Base-by-base conservation (phyloP, 1,284 basidiomycete species). In the Mycosarcoma mackinlayi region DNA sequence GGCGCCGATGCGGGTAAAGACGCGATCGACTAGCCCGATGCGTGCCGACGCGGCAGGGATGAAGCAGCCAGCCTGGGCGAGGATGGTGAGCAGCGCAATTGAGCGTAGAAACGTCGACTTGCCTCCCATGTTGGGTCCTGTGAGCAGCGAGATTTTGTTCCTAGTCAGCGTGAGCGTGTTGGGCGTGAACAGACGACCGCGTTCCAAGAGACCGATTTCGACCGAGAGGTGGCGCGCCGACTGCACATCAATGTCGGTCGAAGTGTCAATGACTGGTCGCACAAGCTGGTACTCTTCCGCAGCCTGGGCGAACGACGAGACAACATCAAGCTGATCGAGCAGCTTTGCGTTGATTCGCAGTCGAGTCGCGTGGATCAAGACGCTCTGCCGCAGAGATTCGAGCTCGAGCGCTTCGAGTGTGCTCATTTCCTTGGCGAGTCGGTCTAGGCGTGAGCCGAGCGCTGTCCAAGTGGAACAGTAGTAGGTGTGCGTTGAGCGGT, bases 1-100 rank as follows among this genome's bases (percentile, higher is more conserved):
- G 0, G 96, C 95, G 0, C 95, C 96, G n/a, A 98, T 88, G 47
- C 95, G 88, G 19, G 92, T 93, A 82, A 98, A 98, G 9, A 98
- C 85, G 65, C 88, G 89, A 84, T 98, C 95, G 8, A 97, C 90
- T 13, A 98, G 85, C 1, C 95, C 94, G 38, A 98, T 84, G 27
- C 85, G 84, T 1, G 92, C 93, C 18, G 92, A 93, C 18, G 83
- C 81, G 46, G 90, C 88, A 24, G 96, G 96, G 0, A 98, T 93
- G 82, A 92, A 98, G 7, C 90, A 91, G 3, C 95, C 95, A 6
- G 89, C 88, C 83, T 99, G 95, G 0, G 94, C 95, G 2, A 99
- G 86, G 60, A 98, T 91, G 8, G 90, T 86, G 49, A 97, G 91
- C 24, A 98, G 86, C 4, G 95, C 96, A 0, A 89, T 92, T 81